These are phyloP conservation scores for Leptographium galeiforme DNA, from an alignment of 2,329 filamentous ascomycete species.

Conservation along the genomic window DNA sequence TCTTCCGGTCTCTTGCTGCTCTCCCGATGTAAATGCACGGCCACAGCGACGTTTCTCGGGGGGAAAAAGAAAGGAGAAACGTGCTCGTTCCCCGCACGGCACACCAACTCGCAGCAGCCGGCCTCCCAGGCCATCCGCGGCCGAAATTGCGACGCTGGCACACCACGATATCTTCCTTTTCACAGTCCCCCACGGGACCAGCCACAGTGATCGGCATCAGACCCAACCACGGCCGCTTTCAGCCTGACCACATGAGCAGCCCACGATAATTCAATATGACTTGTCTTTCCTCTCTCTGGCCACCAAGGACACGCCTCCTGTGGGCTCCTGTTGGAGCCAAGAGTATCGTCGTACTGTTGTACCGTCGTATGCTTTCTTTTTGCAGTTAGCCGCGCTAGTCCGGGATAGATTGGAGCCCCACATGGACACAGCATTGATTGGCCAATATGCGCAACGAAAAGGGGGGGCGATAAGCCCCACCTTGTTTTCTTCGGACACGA, in stretches of 20 bases:
- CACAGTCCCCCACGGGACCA: not conserved
- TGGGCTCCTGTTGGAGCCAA: not conserved
- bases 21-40: no score
- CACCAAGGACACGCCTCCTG: not conserved
- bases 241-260: not conserved
- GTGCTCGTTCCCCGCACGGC: no score
- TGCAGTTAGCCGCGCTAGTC: constrained; percentile 7
- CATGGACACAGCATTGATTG: not conserved
- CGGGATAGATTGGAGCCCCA: not conserved
- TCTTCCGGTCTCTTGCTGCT: no score
- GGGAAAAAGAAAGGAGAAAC: no score
- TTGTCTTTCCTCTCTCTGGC: not conserved
- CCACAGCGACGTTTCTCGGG: no score
- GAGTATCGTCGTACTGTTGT: not conserved
- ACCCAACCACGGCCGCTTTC: not conserved
- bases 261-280: not conserved
- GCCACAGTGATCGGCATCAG: not conserved
- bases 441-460: not conserved
- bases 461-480: not conserved
- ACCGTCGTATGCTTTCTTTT: not conserved
- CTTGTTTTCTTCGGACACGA: not conserved
- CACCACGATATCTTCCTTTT: no score
- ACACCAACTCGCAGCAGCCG: no score
- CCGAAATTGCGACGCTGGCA: no score
- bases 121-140: no score